These are phyloP conservation scores for Mrakia frigida DNA, from an alignment of 768 basidiomycete genomes.

Conservation along the genomic window DNA sequence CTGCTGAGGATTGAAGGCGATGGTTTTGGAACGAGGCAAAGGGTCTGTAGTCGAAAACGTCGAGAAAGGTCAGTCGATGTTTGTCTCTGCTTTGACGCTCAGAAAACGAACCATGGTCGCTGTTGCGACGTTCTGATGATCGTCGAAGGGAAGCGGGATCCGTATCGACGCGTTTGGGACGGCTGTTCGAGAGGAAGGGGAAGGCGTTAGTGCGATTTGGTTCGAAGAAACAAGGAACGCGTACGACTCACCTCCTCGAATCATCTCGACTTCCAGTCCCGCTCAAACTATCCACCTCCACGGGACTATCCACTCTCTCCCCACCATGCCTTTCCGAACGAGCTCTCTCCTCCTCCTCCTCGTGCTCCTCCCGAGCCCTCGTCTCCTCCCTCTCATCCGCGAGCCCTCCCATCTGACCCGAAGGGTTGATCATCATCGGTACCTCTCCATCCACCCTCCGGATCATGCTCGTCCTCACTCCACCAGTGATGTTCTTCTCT, in stretches of 20 bases:
- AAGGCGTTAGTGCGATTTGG: too few species aligned
- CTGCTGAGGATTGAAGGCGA: constrained; percentile 41
- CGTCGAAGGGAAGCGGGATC: background rate
- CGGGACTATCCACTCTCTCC: background rate
- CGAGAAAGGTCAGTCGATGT: too few species aligned
- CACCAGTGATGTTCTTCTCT: constrained; percentile 30
- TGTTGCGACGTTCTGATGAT: too few species aligned
- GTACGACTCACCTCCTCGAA: background rate
- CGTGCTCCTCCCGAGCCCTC: constrained; percentile 23
- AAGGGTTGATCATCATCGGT: constrained; percentile 44
- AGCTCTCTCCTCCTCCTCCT: background rate
- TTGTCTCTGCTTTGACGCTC: too few species aligned
- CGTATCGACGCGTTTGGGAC: background rate
- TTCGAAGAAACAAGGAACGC: background rate
- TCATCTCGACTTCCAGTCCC: background rate
- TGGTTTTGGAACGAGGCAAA: constrained; percentile 45
- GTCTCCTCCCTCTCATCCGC: constrained; percentile 23
- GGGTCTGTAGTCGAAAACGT: constrained; percentile 34
- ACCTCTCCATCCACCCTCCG: constrained; percentile 46
- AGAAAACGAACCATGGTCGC: too few species aligned
- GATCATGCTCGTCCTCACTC: constrained; percentile 44
- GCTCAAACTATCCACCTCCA: background rate
- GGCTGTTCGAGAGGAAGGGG: background rate
- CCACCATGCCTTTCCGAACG: background rate
- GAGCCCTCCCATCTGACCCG: constrained; percentile 30